phyloP scores from a whole-genome alignment of 2,329 filamentous ascomycete species.

The Torrubiella hemipterigena region DNA sequence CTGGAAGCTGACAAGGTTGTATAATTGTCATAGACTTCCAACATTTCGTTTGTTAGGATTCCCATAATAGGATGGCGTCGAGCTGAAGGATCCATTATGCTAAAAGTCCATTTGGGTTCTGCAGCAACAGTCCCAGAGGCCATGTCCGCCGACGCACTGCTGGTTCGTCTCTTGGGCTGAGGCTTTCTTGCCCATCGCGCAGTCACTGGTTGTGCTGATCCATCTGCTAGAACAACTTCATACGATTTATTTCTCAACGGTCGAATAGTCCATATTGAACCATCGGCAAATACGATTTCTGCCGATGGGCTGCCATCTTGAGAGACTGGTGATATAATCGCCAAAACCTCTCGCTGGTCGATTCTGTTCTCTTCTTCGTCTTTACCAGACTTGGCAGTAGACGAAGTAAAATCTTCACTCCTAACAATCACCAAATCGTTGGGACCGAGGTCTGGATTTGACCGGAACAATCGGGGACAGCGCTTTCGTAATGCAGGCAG shows the following conservation, averaged over 20 bases:
- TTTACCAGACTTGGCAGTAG: too few relatives aligned
- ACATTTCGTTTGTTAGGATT: conserved; percentile 46
- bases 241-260: conserved; percentile 45
- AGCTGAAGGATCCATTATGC: conserved; percentile 57
- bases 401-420: conserved; percentile 51
- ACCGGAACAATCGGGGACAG: conserved; percentile 52
- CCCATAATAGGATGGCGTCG: conserved; percentile 66
- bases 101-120: conserved; percentile 56
- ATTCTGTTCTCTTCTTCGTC: conserved; percentile 34
- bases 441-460: conserved; percentile 50
- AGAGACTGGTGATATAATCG: conserved; percentile 52
- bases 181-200: conserved; percentile 56
- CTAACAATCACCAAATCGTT: conserved; percentile 61
- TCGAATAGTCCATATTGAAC: conserved; percentile 44
- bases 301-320: conserved; percentile 36
- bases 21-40: conserved; percentile 62
- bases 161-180: conserved; percentile 10
- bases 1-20: conserved; percentile 39
- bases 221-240: conserved; percentile 51
- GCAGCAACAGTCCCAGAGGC: conserved; percentile 11
- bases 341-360: conserved; percentile 44
- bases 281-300: conserved; percentile 56
- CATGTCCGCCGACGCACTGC: conserved; percentile 9
- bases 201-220: conserved; percentile 44
- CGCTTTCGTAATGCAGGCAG: conserved; percentile 46